Evolutionary conservation across 441 rosid species (phyloP).

Genomic region (Mallotus repandus): DNA sequence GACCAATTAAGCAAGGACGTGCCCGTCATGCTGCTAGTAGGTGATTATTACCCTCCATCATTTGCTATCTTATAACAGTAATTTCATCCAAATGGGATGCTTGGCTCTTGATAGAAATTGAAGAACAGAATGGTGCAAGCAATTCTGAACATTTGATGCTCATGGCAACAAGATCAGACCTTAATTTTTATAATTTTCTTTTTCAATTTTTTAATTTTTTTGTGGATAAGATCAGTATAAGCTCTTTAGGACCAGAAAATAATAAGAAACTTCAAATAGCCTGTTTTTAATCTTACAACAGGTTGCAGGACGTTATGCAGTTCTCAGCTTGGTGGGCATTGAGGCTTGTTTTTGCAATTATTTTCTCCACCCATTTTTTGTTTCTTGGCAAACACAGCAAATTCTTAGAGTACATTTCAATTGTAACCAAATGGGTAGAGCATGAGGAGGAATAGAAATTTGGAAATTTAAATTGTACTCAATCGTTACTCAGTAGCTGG

Average conservation of each 20-base stretch:
- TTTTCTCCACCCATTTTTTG: not conserved
- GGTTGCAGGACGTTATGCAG: too few species aligned
- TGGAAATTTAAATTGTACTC: not conserved
- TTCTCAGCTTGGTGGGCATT: not conserved
- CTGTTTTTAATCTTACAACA: not conserved
- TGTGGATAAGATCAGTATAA: not conserved
- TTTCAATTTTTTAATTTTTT: not conserved
- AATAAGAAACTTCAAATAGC: not conserved
- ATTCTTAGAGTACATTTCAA: not conserved
- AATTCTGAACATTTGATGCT: not conserved
- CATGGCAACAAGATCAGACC: not conserved
- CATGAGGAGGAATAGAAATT: not conserved
- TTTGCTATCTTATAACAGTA: not conserved
- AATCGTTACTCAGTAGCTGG: not conserved
- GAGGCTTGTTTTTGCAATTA: not conserved
- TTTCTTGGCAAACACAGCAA: not conserved
- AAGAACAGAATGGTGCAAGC: not conserved
- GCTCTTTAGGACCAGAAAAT: not conserved
- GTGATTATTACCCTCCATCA: slow-evolving; percentile 52
- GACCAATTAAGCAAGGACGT: slow-evolving; percentile 47
- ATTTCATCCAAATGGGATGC: not conserved
- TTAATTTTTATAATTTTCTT: too few species aligned
- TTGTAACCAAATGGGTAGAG: not conserved
- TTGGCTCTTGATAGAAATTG: not conserved
- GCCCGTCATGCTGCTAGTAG: slow-evolving; percentile 95